phyloP scores from a whole-genome alignment of 208 protist species.

The Porcisia deanei region DNA sequence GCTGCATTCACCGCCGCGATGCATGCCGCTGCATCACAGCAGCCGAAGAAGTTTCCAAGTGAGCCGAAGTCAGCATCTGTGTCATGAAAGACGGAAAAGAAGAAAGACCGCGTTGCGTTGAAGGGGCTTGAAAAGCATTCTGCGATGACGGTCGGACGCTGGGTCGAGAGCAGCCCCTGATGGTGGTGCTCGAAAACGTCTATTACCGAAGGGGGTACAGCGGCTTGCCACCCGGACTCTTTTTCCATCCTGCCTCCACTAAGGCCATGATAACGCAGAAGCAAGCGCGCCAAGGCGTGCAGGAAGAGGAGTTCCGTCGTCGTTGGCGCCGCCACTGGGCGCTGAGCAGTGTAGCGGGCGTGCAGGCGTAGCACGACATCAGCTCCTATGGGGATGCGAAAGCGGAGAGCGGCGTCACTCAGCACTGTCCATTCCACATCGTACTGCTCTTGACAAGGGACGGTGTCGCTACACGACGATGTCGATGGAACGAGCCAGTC shows the following conservation, averaged over 20 bases:
- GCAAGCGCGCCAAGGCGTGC: constrained; percentile 25
- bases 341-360: constrained; percentile 1
- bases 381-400: constrained; percentile 13
- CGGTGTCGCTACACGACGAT: background rate
- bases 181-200: constrained; percentile 20
- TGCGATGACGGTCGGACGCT: constrained; percentile 2
- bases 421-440: constrained; percentile 1
- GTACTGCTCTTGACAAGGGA: background rate
- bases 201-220: constrained; percentile 34
- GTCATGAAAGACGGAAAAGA: constrained; percentile 46
- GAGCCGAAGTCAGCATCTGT: constrained; percentile 48
- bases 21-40: constrained; percentile 9
- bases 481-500: constrained; percentile 8
- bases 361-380: constrained; percentile 8
- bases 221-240: constrained; percentile 46
- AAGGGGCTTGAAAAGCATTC: constrained; percentile 58
- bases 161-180: background rate
- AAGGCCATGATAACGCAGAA: constrained; percentile 44
- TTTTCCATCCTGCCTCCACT: constrained; percentile 27
- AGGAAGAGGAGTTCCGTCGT: constrained; percentile 10
- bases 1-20: constrained; percentile 4
- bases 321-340: background rate
- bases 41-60: constrained; percentile 44
- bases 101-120: constrained; percentile 36
- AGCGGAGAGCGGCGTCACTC: background rate